Percentiles rank a stretch among this genome's conserved stretches.
These are phyloP conservation scores for Hygrocybe punicea DNA, from an alignment of 768 basidiomycete genomes.

Conservation along the genomic window DNA sequence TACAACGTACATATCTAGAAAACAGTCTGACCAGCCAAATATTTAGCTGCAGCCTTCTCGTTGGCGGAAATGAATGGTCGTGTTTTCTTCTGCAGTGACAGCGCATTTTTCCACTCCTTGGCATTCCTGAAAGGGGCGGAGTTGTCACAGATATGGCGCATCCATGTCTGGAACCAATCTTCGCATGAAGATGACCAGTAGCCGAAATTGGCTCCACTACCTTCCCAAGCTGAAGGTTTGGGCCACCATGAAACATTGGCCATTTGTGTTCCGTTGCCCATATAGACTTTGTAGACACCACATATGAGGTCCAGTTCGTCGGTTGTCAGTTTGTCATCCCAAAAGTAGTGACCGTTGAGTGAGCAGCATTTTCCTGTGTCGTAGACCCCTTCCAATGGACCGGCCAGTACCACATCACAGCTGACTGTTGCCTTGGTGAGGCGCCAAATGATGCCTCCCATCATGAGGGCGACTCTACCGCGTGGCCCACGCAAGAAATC, in stretches of 20 bases:
- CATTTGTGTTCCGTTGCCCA: slow-evolving; percentile 8
- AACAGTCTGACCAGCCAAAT: background rate
- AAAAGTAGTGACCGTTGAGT: slow-evolving; percentile 3
- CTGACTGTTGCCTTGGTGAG: slow-evolving; percentile 9
- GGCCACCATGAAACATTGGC: slow-evolving; percentile 18
- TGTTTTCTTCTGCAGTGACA: background rate
- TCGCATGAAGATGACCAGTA: slow-evolving; percentile 18
- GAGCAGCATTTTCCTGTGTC: background rate
- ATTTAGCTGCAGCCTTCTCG: background rate
- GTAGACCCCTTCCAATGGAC: slow-evolving; percentile 13
- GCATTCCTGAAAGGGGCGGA: background rate
- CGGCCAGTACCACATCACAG: slow-evolving; percentile 9
- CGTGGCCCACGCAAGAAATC: slow-evolving; percentile 6
- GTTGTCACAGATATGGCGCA: background rate
- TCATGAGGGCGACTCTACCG: slow-evolving; percentile 23
- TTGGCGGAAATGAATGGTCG: background rate
- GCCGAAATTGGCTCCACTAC: slow-evolving; percentile 8
- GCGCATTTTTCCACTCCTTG: background rate
- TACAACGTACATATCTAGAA: background rate
- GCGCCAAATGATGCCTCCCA: slow-evolving; percentile 23
- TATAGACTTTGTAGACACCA: slow-evolving; percentile 22
- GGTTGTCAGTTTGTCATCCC: slow-evolving; percentile 23
- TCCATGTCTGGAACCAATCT: slow-evolving; percentile 15
- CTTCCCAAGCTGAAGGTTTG: slow-evolving; percentile 6
- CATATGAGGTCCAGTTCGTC: slow-evolving; percentile 21